phyloP scores from a whole-genome alignment of 768 basidiomycete genomes.

The Lactarius vividus region DNA sequence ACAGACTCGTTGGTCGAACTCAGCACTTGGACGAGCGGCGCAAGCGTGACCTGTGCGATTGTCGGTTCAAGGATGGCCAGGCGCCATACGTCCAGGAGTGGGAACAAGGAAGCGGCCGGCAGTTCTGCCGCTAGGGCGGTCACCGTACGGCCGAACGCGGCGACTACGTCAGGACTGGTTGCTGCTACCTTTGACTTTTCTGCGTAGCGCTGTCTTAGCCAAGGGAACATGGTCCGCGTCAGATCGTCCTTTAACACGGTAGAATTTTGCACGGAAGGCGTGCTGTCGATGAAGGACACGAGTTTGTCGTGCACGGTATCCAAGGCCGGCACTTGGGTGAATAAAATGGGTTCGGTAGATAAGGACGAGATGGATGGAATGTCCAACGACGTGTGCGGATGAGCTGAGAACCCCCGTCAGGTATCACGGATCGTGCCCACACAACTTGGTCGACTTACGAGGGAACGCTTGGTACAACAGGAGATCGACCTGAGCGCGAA shows the following conservation, averaged over 20 bases:
- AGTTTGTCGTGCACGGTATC: constrained; percentile 65
- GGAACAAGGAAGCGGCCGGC: constrained; percentile 62
- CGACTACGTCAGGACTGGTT: constrained; percentile 27
- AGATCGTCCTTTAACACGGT: constrained; percentile 50
- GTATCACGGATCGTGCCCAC: constrained; percentile 3
- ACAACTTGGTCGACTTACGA: constrained; percentile 46
- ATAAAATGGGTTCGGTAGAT: constrained; percentile 74
- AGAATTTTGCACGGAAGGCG: constrained; percentile 36
- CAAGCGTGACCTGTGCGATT: constrained; percentile 36
- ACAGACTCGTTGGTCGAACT: constrained; percentile 33
- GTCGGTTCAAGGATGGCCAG: constrained; percentile 64
- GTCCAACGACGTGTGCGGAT: constrained; percentile 63
- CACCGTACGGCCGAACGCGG: constrained; percentile 43
- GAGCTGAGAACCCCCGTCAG: constrained; percentile 46
- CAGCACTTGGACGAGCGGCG: constrained; percentile 48
- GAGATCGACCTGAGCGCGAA: constrained; percentile 71
- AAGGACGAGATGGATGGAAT: constrained; percentile 60
- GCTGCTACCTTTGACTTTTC: constrained; percentile 27
- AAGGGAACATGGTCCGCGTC: constrained; percentile 50
- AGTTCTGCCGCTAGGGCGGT: constrained; percentile 45
- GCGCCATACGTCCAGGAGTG: constrained; percentile 80
- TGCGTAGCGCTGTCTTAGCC: constrained; percentile 60
- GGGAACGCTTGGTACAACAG: constrained; percentile 77
- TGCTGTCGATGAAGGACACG: constrained; percentile 54
- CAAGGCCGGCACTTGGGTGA: constrained; percentile 65